phyloP scores from a whole-genome alignment of 2,329 filamentous ascomycete species.

The Alternaria hordeiaustralica region DNA sequence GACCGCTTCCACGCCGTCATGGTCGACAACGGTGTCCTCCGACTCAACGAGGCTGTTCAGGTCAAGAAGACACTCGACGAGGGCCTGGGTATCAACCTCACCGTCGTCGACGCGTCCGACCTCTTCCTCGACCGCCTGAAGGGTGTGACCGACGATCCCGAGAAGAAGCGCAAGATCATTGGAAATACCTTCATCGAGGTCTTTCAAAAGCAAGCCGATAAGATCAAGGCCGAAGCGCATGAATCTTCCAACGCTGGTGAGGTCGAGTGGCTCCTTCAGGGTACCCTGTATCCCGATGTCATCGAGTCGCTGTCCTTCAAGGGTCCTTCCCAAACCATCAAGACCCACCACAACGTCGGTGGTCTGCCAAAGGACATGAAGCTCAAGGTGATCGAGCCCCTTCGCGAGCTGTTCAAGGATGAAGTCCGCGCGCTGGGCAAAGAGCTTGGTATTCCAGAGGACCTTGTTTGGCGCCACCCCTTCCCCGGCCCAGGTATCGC shows the following conservation, averaged over 20 bases:
- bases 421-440: conserved; percentile 75
- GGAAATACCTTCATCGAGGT: conserved; percentile 81
- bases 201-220: conserved; percentile 79
- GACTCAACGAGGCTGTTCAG: conserved; percentile 80
- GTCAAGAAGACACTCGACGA: conserved; percentile 81
- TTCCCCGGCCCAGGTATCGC: conserved; percentile 79
- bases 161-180: conserved; percentile 91
- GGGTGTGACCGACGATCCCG: conserved; percentile 76
- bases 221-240: conserved; percentile 74
- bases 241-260: conserved; percentile 72
- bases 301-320: conserved; percentile 77
- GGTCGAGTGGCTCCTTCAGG: conserved; percentile 87
- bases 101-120: conserved; percentile 79
- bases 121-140: conserved; percentile 78
- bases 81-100: conserved; percentile 88
- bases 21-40: conserved; percentile 85
- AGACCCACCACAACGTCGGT: conserved; percentile 77
- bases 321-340: conserved; percentile 73
- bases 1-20: conserved; percentile 85
- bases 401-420: conserved; percentile 83
- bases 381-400: conserved; percentile 77
- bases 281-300: conserved; percentile 79
- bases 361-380: conserved; percentile 68
- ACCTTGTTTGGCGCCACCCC: conserved; percentile 80
- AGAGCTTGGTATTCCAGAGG: conserved; percentile 72